Base-by-base conservation (phyloP, 164 flowering plant species). In the Stephania cephalantha region DNA sequence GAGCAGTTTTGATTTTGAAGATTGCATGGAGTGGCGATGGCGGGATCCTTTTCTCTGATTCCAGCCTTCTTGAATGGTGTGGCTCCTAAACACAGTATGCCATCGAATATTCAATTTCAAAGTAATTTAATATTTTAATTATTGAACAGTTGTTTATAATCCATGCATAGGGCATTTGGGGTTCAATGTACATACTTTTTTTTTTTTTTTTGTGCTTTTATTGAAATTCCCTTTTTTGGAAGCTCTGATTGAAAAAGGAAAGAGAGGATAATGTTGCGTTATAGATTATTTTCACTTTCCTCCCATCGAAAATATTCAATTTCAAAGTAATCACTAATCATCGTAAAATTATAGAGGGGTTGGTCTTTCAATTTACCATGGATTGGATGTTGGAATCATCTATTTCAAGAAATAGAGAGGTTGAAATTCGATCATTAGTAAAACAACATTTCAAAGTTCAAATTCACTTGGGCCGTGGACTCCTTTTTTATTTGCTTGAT, bases 1-100 rank as follows among this genome's bases (percentile, higher is more conserved):
- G 5, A 91, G 95, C 77, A 94, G 99, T 84, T 90, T 87, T 67
- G 97, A 92, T 81, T 88, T 90, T 73, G 97, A 90, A 76, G 94
- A 89, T 75, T 90, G 95, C 74, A 79, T 84, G 87, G 93, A 88
- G 30, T 94, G 98, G 98, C 89, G 87, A 58, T 45, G 85, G 84
- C 94, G 89, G 69, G 71, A 76, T 10, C 61, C 65, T 65, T 76
- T 71, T 76, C 35, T 72, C 13, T 76, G 71, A 76, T 31, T 45
- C 75, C 61, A 44, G 48, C 45, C 18, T 65, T 66, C 75, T 66
- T 76, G 78, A 15, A n/a, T 71, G 13, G 31, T 69, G 73, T 53
- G 61, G 78, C 63, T 76, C 77, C 70, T 81, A 61, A 64, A 70
- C 67, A 68, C 29, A 72, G 53, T 72, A 82, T 80, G 82, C 17